These are phyloP conservation scores for Yamadazyma scolyti DNA, from an alignment of 805 yeast genomes.

Conservation along the genomic window DNA sequence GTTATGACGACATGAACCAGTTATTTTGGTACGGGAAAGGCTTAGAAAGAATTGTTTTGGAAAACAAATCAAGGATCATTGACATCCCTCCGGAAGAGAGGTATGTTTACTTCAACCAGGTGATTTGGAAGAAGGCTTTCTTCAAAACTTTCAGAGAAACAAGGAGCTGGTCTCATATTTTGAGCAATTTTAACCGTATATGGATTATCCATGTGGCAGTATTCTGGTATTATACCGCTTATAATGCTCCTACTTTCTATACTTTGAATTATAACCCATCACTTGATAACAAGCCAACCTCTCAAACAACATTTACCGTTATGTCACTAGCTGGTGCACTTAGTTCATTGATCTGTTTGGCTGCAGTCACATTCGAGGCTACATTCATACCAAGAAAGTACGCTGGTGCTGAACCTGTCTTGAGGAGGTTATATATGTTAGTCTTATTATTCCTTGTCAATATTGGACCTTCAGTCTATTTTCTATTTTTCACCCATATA, in stretches of 20 bases:
- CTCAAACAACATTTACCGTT: constrained; percentile 50
- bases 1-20: constrained; percentile 89
- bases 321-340: constrained; percentile 68
- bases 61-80: constrained; percentile 46
- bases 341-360: constrained; percentile 52
- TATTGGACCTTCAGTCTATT: constrained; percentile 49
- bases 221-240: constrained; percentile 74
- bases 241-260: constrained; percentile 66
- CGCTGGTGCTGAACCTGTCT: constrained; percentile 66
- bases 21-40: constrained; percentile 80
- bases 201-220: constrained; percentile 74
- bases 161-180: constrained; percentile 73
- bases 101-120: constrained; percentile 48
- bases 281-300: constrained; percentile 57
- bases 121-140: constrained; percentile 66
- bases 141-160: constrained; percentile 72
- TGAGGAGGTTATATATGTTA: constrained; percentile 44
- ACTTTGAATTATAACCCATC: constrained; percentile 50
- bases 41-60: constrained; percentile 50
- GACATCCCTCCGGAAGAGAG: constrained; percentile 54
- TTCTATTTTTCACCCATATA: constrained; percentile 38
- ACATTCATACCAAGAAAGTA: constrained; percentile 66
- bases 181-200: constrained; percentile 71
- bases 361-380: constrained; percentile 56
- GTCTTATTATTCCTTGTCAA: constrained; percentile 41